Conservation (phyloP, 305 asterid species). For the Vinca major region DNA sequence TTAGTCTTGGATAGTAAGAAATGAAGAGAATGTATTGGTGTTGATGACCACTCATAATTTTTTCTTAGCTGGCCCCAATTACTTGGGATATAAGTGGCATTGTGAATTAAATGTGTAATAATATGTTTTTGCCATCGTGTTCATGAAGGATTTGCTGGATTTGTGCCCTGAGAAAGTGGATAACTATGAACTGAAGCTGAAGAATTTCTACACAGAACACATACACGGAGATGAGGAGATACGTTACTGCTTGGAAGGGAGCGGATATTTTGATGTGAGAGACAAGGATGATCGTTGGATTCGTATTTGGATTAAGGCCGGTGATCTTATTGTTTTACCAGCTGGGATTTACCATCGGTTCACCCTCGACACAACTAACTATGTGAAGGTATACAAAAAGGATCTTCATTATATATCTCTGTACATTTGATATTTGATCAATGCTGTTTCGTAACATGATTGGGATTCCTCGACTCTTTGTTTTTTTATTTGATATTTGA, state of each 20-base stretch:
- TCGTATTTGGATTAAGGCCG: constrained; percentile 58
- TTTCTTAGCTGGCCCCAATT: no score
- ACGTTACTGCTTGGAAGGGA: constrained; percentile 67
- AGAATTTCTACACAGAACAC: constrained; percentile 71
- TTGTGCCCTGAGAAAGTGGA: constrained; percentile 74
- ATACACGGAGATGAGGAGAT: constrained; percentile 75
- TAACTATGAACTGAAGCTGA: constrained; percentile 63
- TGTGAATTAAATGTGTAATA: background rate
- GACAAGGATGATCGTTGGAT: constrained; percentile 67
- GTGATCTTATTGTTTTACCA: constrained; percentile 69
- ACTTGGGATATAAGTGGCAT: no score
- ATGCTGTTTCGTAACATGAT: background rate
- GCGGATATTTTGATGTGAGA: constrained; percentile 72
- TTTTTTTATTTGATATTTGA: background rate
- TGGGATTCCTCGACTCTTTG: background rate
- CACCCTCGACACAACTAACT: constrained; percentile 59
- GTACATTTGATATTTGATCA: no score
- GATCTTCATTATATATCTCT: background rate
- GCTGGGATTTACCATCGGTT: constrained; percentile 86
- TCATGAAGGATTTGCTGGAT: constrained; percentile 59
- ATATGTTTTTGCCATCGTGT: background rate
- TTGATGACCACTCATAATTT: no score
- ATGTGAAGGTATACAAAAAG: constrained; percentile 44
- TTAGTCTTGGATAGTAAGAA: no score
- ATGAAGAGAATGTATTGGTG: no score